Conservation (phyloP, 2,329 filamentous ascomycete genomes). For the Botrytis squamosa region DNA sequence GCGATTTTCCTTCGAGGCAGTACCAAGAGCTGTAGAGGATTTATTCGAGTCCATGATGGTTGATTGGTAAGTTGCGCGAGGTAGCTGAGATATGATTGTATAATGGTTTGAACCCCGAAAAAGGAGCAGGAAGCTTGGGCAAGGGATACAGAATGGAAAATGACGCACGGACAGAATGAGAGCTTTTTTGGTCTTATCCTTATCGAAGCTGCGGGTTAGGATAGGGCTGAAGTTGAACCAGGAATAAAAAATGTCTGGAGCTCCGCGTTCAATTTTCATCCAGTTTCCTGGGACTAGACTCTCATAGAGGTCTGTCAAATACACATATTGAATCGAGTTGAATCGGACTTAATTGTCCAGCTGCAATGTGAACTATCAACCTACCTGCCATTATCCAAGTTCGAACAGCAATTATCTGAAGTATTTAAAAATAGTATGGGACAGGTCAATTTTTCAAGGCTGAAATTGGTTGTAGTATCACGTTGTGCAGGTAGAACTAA, state of each 20-base stretch:
- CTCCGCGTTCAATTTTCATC: neutral
- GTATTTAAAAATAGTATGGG: neutral
- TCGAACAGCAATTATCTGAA: neutral
- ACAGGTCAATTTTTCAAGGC: neutral
- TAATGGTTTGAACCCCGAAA: neutral
- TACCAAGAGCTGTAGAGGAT: neutral
- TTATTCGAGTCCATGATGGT: neutral
- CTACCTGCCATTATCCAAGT: neutral
- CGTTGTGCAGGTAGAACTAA: neutral
- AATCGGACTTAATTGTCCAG: neutral
- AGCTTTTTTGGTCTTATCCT: constrained; percentile 18
- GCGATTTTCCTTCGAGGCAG: constrained; percentile 41
- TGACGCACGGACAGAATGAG: neutral
- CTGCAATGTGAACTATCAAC: neutral
- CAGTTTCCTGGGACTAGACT: neutral
- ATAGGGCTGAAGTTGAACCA: constrained; percentile 9
- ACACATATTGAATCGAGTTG: neutral
- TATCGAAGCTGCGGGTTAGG: constrained; percentile 8
- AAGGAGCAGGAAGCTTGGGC: constrained; percentile 9
- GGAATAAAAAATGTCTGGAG: neutral
- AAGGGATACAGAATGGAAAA: neutral
- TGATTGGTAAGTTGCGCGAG: neutral
- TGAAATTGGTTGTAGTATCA: neutral
- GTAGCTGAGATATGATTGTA: neutral
- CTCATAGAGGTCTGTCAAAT: neutral